These are phyloP conservation scores for Ormosia semicastrata DNA, from an alignment of 306 rosid genomes.

Conservation along the genomic window DNA sequence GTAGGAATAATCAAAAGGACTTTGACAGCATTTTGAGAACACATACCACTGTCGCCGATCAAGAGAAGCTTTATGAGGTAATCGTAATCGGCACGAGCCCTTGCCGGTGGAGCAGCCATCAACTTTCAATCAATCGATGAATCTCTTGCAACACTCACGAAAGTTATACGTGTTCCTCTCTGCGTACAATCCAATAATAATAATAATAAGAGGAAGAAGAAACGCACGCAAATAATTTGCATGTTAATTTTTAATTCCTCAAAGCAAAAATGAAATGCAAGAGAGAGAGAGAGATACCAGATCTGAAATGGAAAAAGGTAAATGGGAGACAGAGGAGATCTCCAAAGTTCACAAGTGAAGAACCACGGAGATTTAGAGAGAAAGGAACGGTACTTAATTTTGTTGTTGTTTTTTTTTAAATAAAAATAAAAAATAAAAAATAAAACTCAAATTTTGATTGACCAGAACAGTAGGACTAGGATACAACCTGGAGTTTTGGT, in stretches of 20 bases:
- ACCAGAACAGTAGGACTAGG: background rate
- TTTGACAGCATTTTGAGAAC: constrained; percentile 7
- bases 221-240: background rate
- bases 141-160: constrained; percentile 11
- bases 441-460: background rate
- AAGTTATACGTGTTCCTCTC: constrained; percentile 11
- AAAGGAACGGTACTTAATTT: constrained; percentile 1
- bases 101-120: constrained; percentile 86
- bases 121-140: constrained; percentile 16
- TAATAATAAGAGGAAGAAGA: background rate
- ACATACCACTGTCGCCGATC: constrained; percentile 83
- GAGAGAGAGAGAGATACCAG: constrained; percentile 35
- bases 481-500: constrained; percentile 15
- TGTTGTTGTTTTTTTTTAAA: background rate
- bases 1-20: background rate
- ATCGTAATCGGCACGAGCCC: constrained; percentile 85
- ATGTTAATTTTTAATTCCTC: background rate
- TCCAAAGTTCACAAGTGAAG: constrained; percentile 39
- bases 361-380: constrained; percentile 37
- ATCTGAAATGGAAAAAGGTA: constrained; percentile 34
- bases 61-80: constrained; percentile 72
- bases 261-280: background rate
- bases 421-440: background rate
- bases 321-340: constrained; percentile 29
- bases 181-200: background rate